Conservation (phyloP, 2,329 filamentous ascomycete genomes). For the Colletotrichum aenigma region DNA sequence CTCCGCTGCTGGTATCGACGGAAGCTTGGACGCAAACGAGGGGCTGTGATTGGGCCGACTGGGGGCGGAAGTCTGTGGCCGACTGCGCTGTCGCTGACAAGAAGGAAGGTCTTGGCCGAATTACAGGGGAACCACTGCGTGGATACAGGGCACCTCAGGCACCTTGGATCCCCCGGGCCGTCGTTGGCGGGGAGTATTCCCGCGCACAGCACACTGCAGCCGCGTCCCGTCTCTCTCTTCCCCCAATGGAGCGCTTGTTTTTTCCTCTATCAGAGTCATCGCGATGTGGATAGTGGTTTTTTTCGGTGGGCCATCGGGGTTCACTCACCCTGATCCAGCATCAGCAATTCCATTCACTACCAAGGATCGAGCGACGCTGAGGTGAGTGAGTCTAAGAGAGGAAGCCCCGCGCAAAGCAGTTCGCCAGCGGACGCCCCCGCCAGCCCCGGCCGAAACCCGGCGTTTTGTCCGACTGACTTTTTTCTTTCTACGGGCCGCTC, state of each 20-base stretch:
- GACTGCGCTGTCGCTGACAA: not conserved
- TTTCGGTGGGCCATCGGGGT: slow-evolving; percentile 2
- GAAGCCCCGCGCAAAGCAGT: not conserved
- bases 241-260: slow-evolving; percentile 17
- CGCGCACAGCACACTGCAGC: not conserved
- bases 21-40: not conserved
- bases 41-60: not conserved
- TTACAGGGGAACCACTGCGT: not conserved
- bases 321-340: not conserved
- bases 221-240: not conserved
- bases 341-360: not conserved
- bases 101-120: not conserved
- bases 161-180: not conserved
- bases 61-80: not conserved
- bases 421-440: not conserved
- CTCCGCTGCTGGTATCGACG: not conserved
- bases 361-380: not conserved
- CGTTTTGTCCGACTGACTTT: not conserved
- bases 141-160: not conserved
- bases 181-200: not conserved
- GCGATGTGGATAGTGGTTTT: not conserved
- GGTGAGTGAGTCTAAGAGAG: not conserved
- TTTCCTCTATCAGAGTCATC: slow-evolving; percentile 2
- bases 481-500: not conserved
- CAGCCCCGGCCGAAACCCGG: slow-evolving; percentile 11